Percentiles rank a stretch among this genome's conserved stretches.
Evolutionary conservation across 2,329 filamentous ascomycete species (phyloP).

Genomic region (Diaporthe sp.): DNA sequence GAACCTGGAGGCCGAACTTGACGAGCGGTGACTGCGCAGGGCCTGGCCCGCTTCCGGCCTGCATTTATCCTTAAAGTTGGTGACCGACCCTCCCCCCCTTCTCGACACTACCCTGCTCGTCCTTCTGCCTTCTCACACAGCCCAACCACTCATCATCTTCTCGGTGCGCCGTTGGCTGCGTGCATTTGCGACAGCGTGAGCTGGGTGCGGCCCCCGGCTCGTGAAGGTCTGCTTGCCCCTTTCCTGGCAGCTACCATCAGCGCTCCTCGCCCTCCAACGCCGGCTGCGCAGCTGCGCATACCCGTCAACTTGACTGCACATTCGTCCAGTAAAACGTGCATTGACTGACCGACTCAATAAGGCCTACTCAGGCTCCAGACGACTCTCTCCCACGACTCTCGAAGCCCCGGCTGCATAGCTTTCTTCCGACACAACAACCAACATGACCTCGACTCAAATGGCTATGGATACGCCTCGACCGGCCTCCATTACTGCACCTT

Average conservation of each 20-base stretch:
- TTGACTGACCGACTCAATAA: constrained; percentile 13
- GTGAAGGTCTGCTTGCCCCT: constrained; percentile 31
- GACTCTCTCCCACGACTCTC: neutral
- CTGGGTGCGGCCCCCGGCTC: constrained; percentile 39
- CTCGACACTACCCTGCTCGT: constrained; percentile 24
- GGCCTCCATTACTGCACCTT: constrained; percentile 29
- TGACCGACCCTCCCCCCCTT: constrained; percentile 27
- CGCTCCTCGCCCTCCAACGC: constrained; percentile 12
- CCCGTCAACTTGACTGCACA: neutral
- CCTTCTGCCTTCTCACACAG: neutral
- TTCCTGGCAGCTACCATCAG: constrained; percentile 17
- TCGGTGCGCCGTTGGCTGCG: constrained; percentile 13
- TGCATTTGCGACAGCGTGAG: constrained; percentile 37
- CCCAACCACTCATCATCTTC: constrained; percentile 1
- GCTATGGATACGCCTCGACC: constrained; percentile 33
- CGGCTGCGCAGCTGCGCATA: constrained; percentile 29
- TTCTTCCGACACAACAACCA: constrained; percentile 37
- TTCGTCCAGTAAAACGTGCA: neutral
- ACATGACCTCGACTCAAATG: constrained; percentile 37
- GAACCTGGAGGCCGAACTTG: constrained; percentile 35
- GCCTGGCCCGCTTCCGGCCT: constrained; percentile 31
- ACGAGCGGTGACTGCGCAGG: constrained; percentile 33
- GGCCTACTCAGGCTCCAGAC: constrained; percentile 19
- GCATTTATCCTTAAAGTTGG: constrained; percentile 31
- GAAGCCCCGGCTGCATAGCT: neutral